Base-by-base conservation (phyloP, 306 rosid species). In the Malus sieversii region DNA sequence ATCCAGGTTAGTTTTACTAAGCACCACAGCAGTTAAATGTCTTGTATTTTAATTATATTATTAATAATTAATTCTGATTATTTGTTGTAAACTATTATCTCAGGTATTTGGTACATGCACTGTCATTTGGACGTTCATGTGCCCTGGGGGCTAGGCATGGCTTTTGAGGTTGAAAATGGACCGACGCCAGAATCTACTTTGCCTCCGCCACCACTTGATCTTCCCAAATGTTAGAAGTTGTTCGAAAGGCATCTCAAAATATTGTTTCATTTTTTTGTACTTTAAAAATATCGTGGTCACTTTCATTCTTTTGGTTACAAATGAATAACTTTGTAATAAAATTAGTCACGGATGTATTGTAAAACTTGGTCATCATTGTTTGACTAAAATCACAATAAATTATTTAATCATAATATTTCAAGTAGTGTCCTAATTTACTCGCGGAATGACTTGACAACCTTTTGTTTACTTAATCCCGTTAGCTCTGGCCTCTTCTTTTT, bases 61-160 rank as follows among this genome's bases (percentile, higher is more conserved):
- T 25, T 10, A 42, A 58, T 63, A 18, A 51, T 6, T 8, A 53
- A 25, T 60, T 66, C 30, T 15, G 7, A 23, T 14, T 61, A 5
- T 3, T 23, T 71, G 23, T 19, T 19, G 33, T 58, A 1, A 51
- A 61, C 2, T 8, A 32, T 32, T 64, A 16, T 51, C 55, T 64
- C 83, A 86, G 92, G 93, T 5, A 3, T 92, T 8, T 92, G 97
- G 97, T 4, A 85, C 19, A 75, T 79, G 12, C 96, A 90, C 10
- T 92, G 96, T 72, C 97, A 92, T 73, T 22, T 92, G 38, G 92
- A 92, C 10, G 81, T 57, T 22, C 93, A 92, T 75, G n/a, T 92
- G 82, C 89, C 97, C 0, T 87, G 91, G 89, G 97, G 97, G 1
- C 70, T 92, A 44, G 83, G 51, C 35, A 88, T 80, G 88, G 92